Base-by-base conservation (phyloP, 108 stramenopile genomes). In the Cyclotella baltica region DNA sequence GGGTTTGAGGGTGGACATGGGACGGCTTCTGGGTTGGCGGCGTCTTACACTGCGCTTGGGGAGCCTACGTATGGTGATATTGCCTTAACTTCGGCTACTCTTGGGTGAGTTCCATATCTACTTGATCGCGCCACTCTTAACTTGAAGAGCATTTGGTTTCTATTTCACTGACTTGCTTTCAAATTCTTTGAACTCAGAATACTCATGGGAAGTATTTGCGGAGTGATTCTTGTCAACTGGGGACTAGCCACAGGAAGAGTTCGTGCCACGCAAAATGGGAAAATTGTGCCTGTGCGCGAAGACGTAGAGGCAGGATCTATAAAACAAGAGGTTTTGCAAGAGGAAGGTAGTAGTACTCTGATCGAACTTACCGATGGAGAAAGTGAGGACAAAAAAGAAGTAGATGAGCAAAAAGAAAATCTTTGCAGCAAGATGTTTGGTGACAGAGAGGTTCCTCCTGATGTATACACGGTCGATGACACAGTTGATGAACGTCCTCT, bases 1-100 rank as follows among this genome's bases (percentile, higher is more conserved):
- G 53, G 53, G 23, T 55, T 55, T 55, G 53, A 55, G 53, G 53
- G 53, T 8, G 53, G 53, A 18, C 53, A 55, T n/a, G 53, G 53
- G 22, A 55, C 53, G 19, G 53, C 53, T 25, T 8, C 53, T 23
- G 53, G 53, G 6, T 25, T 55, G n/a, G 53, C 53, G 53, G 53
- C 8, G 8, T 15, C 53, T n/a, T 55, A 55, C n/a, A 55, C 53
- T 55, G 53, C 53, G 19, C n/a, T 55, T 8, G 53, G 53, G 9
- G 53, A 55, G n/a, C 53, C 53, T 8, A 55, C 53, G 8, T 55
- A 55, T 55, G 53, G 53, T 55, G 53, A 55, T 25, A 25, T 55
- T 55, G 53, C 53, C 8, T 55, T 55, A 55, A 55, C 53, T 55
- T n/a, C 53, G 23, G 53, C 53, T 23, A 55, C 53, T 5, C 8